phyloP scores from a whole-genome alignment of 257 asterid genomes.

The Cruciata laevipes region DNA sequence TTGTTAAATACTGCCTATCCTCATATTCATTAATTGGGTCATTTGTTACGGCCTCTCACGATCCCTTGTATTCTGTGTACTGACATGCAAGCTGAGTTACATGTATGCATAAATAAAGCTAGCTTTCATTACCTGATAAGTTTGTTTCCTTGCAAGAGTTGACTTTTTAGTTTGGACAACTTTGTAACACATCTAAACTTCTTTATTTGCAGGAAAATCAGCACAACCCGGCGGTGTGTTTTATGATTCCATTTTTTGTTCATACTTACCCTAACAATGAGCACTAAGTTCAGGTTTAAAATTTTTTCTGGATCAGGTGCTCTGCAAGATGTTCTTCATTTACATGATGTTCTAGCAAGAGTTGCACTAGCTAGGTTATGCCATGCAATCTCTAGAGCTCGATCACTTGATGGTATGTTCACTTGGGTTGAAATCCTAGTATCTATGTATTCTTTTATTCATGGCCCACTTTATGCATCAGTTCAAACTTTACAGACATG shows the following conservation, averaged over 20 bases:
- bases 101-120: too few species aligned
- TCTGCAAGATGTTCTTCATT: conserved; percentile 89
- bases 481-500: conserved; percentile 3
- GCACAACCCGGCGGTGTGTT: conserved; percentile 88
- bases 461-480: background rate
- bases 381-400: conserved; percentile 83
- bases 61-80: conserved; percentile 4
- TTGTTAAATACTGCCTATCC: background rate
- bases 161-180: background rate
- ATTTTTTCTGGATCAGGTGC: conserved; percentile 68
- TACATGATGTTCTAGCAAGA: conserved; percentile 99
- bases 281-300: conserved; percentile 16
- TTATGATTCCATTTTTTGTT: conserved; percentile 9
- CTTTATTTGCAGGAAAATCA: conserved; percentile 66
- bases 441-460: background rate
- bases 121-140: background rate
- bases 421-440: background rate
- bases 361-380: conserved; percentile 95
- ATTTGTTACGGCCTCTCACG: background rate
- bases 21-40: background rate
- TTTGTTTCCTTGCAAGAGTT: background rate
- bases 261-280: background rate
- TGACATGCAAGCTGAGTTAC: background rate
- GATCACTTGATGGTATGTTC: conserved; percentile 77
- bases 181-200: conserved; percentile 14